Evolutionary conservation across 1,139 yeast genomes (phyloP).

Genomic region (Kurtzmaniella natalensis): DNA sequence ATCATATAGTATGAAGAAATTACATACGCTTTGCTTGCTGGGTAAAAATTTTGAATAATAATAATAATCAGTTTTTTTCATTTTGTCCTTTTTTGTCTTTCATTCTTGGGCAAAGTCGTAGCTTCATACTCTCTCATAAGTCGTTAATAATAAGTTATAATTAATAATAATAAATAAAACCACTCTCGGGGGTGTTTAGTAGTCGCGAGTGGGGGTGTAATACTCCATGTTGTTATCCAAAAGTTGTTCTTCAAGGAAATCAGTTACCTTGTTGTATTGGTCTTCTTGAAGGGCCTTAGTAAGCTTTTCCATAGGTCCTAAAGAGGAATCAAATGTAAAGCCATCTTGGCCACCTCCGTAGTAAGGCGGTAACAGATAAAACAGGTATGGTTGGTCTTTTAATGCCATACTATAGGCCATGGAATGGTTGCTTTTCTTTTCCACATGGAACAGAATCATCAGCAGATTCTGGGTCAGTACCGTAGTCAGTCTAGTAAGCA

Average conservation of each 20-base stretch:
- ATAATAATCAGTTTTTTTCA: no score
- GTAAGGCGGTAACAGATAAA: conserved; percentile 27
- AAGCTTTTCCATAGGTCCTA: conserved; percentile 11
- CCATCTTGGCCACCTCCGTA: conserved; percentile 14
- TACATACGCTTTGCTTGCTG: no score
- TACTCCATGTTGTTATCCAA: conserved; percentile 33
- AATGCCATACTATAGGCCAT: conserved; percentile 2
- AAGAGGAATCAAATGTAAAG: conserved; percentile 17
- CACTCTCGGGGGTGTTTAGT: no score
- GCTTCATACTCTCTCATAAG: conserved; percentile 5
- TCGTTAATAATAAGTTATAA: conserved; percentile 4
- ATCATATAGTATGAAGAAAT: no score
- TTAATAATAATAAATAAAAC: neutral
- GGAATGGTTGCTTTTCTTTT: conserved; percentile 9
- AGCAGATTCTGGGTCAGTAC: conserved; percentile 28
- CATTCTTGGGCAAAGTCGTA: no score
- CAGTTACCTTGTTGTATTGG: conserved; percentile 38
- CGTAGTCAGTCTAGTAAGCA: conserved; percentile 44
- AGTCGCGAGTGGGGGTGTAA: conserved; percentile 13
- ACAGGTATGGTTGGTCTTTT: conserved; percentile 13
- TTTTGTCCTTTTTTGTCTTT: no score
- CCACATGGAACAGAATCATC: conserved; percentile 8
- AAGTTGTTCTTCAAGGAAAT: conserved; percentile 39
- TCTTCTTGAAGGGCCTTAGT: conserved; percentile 25
- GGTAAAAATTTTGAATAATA: no score